Conservation (phyloP, 495 filamentous ascomycete species). For the Hyaloscypha finlandica region DNA sequence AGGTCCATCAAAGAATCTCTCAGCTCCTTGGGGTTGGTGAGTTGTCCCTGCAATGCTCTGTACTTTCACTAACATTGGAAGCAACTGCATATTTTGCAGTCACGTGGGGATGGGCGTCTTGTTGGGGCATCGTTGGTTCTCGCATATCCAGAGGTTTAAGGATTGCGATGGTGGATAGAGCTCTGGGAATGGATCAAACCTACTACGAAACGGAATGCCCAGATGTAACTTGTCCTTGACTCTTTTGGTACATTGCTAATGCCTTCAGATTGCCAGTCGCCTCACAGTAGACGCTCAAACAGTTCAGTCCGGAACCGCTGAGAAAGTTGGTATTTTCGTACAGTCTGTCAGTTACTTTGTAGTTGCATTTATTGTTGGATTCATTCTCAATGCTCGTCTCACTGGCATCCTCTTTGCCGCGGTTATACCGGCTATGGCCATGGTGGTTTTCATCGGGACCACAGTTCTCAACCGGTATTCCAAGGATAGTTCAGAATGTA, state of each 20-base stretch:
- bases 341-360: slow-evolving; percentile 62
- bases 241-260: slow-evolving; percentile 34
- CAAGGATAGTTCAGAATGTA: slow-evolving; percentile 50
- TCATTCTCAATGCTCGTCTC: slow-evolving; percentile 57
- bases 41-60: slow-evolving; percentile 22
- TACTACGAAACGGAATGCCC: slow-evolving; percentile 62
- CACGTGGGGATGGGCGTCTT: slow-evolving; percentile 58
- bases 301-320: slow-evolving; percentile 53
- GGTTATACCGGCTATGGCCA: slow-evolving; percentile 54
- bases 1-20: slow-evolving; percentile 17
- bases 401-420: slow-evolving; percentile 68
- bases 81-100: slow-evolving; percentile 62
- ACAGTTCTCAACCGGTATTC: slow-evolving; percentile 62
- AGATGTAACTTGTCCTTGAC: slow-evolving; percentile 58
- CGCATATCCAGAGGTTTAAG: slow-evolving; percentile 64
- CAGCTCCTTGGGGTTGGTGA: slow-evolving; percentile 32
- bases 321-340: slow-evolving; percentile 66
- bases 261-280: slow-evolving; percentile 63
- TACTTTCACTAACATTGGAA: slow-evolving; percentile 55
- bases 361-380: slow-evolving; percentile 64
- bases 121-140: slow-evolving; percentile 63
- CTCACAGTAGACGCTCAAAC: slow-evolving; percentile 61
- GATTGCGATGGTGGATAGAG: slow-evolving; percentile 55
- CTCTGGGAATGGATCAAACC: slow-evolving; percentile 64
- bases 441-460: slow-evolving; percentile 50